Evolutionary conservation across 164 flowering plant genomes (phyloP).

Genomic region (Kingdonia uniflora): DNA sequence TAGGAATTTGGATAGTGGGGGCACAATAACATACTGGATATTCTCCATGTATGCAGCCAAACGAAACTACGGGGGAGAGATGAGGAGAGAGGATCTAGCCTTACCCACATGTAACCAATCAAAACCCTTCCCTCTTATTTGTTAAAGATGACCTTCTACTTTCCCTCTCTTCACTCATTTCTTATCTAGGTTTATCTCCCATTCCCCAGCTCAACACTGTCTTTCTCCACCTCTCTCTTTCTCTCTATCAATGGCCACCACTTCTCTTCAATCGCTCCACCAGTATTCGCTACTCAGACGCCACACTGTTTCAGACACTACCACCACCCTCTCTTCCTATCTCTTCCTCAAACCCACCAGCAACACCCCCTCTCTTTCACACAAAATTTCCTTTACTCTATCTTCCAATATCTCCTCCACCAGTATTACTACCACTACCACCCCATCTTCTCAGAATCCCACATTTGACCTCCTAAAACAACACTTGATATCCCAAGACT

Average conservation of each 20-base stretch:
- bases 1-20: too few relatives aligned
- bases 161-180: constrained; percentile 21
- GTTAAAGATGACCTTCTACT: constrained; percentile 11
- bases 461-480: constrained; percentile 50
- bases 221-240: constrained; percentile 9
- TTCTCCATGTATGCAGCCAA: neutral
- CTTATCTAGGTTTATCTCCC: constrained; percentile 17
- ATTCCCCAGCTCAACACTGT: neutral
- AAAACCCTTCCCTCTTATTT: constrained; percentile 17
- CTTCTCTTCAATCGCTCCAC: constrained; percentile 33
- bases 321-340: constrained; percentile 15
- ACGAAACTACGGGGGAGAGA: neutral
- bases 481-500: constrained; percentile 42
- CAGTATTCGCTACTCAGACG: constrained; percentile 17
- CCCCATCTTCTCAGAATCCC: constrained; percentile 23
- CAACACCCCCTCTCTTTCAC: constrained; percentile 15
- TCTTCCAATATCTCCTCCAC: constrained; percentile 21
- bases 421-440: constrained; percentile 19
- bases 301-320: constrained; percentile 17
- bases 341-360: constrained; percentile 24
- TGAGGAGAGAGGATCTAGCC: constrained; percentile 25
- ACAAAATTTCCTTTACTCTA: constrained; percentile 8
- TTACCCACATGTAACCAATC: constrained; percentile 48
- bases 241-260: constrained; percentile 30
- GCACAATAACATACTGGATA: too few relatives aligned